These are phyloP conservation scores for Ogataea paraovalis DNA, from an alignment of 805 yeast species.

Conservation along the genomic window DNA sequence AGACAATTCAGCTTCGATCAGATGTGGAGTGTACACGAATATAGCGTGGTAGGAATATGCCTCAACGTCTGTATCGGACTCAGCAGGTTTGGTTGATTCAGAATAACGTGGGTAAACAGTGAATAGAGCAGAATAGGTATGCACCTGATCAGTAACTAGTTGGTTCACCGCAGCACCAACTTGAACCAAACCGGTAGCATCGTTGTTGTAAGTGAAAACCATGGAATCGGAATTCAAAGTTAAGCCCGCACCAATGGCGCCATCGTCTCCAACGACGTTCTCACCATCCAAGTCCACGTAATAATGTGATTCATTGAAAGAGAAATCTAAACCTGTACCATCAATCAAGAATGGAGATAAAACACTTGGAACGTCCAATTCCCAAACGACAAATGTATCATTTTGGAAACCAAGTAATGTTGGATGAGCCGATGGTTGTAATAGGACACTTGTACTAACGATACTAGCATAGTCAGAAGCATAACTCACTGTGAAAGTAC, in stretches of 20 bases:
- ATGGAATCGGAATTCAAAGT: background rate
- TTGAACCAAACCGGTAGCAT: background rate
- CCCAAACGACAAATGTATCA: slow-evolving; percentile 3
- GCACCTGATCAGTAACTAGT: background rate
- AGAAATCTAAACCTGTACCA: slow-evolving; percentile 1
- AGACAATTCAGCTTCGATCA: background rate
- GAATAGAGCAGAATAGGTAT: background rate
- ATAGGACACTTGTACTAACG: background rate
- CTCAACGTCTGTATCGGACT: background rate
- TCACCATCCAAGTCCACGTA: slow-evolving; percentile 2
- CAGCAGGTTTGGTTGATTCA: background rate
- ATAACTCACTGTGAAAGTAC: background rate
- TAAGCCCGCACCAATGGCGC: background rate
- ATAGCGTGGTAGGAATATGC: slow-evolving; percentile 2
- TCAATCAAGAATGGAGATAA: slow-evolving; percentile 2
- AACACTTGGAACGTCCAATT: slow-evolving; percentile 2
- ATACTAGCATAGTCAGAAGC: background rate
- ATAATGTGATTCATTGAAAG: background rate
- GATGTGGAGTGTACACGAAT: slow-evolving; percentile 1
- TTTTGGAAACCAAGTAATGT: slow-evolving; percentile 4
- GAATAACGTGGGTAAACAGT: slow-evolving; percentile 3
- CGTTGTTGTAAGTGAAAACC: background rate
- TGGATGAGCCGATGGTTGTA: slow-evolving; percentile 1
- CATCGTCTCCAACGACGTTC: background rate
- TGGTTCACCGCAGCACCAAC: slow-evolving; percentile 1